phyloP scores from a whole-genome alignment of 2,329 filamentous ascomycete species.

The Mycosphaerella sp. region DNA sequence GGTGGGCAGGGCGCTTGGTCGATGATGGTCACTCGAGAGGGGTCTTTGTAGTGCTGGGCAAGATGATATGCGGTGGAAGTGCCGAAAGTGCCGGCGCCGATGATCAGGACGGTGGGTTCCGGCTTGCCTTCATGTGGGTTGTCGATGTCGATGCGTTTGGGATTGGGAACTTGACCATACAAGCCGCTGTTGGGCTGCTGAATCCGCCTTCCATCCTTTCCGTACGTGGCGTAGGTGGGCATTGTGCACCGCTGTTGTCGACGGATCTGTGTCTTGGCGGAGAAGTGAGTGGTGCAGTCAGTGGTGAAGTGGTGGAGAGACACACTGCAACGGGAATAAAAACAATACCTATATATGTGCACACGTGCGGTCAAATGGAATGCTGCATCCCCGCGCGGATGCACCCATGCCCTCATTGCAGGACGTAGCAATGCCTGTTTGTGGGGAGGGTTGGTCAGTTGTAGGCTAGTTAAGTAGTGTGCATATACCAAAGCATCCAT shows the following conservation, averaged over 20 bases:
- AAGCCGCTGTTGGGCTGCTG: slow-evolving; percentile 11
- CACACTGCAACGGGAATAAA: not conserved
- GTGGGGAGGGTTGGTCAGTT: not conserved
- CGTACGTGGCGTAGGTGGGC: slow-evolving; percentile 6
- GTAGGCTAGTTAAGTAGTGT: too few relatives aligned
- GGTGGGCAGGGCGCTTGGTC: slow-evolving; percentile 50
- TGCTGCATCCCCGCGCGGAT: slow-evolving; percentile 5
- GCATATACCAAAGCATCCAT: not conserved
- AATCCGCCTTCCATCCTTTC: slow-evolving; percentile 1
- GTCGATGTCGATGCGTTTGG: slow-evolving; percentile 15
- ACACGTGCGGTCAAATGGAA: slow-evolving; percentile 9
- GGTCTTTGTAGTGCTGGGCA: slow-evolving; percentile 42
- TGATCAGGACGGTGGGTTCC: slow-evolving; percentile 21
- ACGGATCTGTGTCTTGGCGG: not conserved
- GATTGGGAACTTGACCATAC: slow-evolving; percentile 1
- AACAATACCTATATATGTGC: not conserved
- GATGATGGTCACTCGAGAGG: slow-evolving; percentile 50
- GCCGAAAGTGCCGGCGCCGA: slow-evolving; percentile 25
- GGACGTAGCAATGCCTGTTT: slow-evolving; percentile 7
- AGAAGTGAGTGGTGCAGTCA: not conserved
- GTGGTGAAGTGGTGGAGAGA: slow-evolving; percentile 1
- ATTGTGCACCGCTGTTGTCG: not conserved
- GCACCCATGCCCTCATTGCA: not conserved
- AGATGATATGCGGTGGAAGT: slow-evolving; percentile 24
- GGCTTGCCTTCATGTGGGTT: slow-evolving; percentile 13